Conservation (phyloP, 495 filamentous ascomycete species). For the Hyaloscypha variabilis region DNA sequence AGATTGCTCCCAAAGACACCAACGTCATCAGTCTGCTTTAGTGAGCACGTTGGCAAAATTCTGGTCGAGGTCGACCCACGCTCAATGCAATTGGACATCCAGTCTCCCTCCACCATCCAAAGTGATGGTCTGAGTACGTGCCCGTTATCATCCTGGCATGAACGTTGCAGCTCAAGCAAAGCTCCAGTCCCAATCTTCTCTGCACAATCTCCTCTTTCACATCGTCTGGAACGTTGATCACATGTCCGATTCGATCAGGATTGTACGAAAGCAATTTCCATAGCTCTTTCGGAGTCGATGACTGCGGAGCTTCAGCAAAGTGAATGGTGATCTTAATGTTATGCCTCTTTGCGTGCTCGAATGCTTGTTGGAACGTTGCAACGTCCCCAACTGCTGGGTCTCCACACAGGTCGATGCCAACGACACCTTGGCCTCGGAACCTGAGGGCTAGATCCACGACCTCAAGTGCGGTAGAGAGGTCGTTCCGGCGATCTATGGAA, state of each 20-base stretch:
- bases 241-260: constrained; percentile 78
- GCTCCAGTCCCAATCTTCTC: constrained; percentile 64
- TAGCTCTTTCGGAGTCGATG: constrained; percentile 59
- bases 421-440: constrained; percentile 59
- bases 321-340: constrained; percentile 72
- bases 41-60: constrained; percentile 4
- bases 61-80: constrained; percentile 46
- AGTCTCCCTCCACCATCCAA: constrained; percentile 62
- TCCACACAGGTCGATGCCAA: constrained; percentile 82
- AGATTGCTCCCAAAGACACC: constrained; percentile 78
- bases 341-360: constrained; percentile 52
- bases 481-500: constrained; percentile 71
- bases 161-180: constrained; percentile 84
- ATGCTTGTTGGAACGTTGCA: constrained; percentile 54
- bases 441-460: constrained; percentile 64
- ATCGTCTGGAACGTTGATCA: constrained; percentile 67
- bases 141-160: constrained; percentile 72
- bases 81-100: constrained; percentile 58
- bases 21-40: constrained; percentile 80
- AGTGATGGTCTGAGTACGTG: constrained; percentile 71
- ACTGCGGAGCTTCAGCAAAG: constrained; percentile 69
- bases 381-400: constrained; percentile 69
- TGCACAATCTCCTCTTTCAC: constrained; percentile 57
- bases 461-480: constrained; percentile 54
- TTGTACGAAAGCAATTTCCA: constrained; percentile 60